Base-by-base conservation (phyloP, 176 grass and related monocot genomes). In the Aegilops speltoides region DNA sequence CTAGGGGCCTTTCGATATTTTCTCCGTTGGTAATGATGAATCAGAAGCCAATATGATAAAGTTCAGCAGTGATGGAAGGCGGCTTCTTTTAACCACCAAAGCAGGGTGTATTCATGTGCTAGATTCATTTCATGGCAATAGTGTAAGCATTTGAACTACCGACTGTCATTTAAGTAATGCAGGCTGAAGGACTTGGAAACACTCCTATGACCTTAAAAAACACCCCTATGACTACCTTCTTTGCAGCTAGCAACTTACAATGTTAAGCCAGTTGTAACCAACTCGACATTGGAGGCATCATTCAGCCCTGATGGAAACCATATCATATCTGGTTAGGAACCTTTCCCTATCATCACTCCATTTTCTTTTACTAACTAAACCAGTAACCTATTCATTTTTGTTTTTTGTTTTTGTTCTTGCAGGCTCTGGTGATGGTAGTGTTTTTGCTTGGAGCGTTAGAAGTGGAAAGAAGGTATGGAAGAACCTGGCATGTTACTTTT, bases 281-380 rank as follows among this genome's bases (percentile, higher is more conserved):
- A 94, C 50, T 89, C 91, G 64, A 96, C 92, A 33, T 74, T 98
- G 67, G 97, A 98, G 80, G 97, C 97, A 73, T 96, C 97, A 54
- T 98, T 98, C 59, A 98, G 97, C 87, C 97, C 94, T 81, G 97
- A 98, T 83, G 97, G 93, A 87, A 94, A 91, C 82, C 93, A 96
- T 92, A 82, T 94, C 57, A 80, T 98, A 88, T 94, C 94, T 85
- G 97, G 97, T 96, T 66, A 88, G 64, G 40, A 75, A 62, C n/a
- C 12, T 16, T 73, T 40, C 20, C 9, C 77, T 78, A 4, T 70
- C 15, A 62, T 86, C 60, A 57, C 32, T 80, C 19, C 68, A 46
- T 84, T 66, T 19, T 80, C 11, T 57, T 81, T 43, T 45, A 6
- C 15, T 52, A 76, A 52, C 25, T 52, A 76, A 52, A 50, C 3